Conservation (phyloP, 768 basidiomycete genomes). For the Hortiboletus flavorubellus region DNA sequence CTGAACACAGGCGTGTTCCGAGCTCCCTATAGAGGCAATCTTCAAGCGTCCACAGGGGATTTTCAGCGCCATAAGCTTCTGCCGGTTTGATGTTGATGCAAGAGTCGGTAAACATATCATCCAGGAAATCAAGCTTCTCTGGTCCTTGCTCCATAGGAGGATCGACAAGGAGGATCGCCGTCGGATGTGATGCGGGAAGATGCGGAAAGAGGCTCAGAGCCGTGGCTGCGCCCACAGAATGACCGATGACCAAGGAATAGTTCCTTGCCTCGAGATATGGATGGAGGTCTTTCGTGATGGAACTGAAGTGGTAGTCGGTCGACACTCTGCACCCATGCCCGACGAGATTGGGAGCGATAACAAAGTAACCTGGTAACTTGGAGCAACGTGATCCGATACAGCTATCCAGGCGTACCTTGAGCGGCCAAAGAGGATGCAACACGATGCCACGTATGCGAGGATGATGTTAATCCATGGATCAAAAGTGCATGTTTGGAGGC, state of each 20-base stretch:
- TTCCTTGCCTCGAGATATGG: slow-evolving; percentile 14
- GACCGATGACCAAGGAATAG: slow-evolving; percentile 18
- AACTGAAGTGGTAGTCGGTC: slow-evolving; percentile 8
- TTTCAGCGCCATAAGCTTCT: neutral
- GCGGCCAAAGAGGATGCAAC: slow-evolving; percentile 14
- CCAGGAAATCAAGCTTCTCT: neutral
- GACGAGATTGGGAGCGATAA: slow-evolving; percentile 22
- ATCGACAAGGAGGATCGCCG: slow-evolving; percentile 18
- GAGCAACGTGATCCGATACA: neutral
- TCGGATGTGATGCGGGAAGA: slow-evolving; percentile 8
- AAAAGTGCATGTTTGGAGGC: slow-evolving; percentile 21
- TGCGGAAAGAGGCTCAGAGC: slow-evolving; percentile 9
- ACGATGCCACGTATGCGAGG: slow-evolving; percentile 19
- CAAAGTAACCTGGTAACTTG: slow-evolving; percentile 16
- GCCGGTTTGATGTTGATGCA: neutral
- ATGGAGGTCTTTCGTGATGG: slow-evolving; percentile 16
- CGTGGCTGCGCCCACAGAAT: slow-evolving; percentile 13
- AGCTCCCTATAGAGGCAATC: slow-evolving; percentile 8
- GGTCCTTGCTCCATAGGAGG: slow-evolving; percentile 2
- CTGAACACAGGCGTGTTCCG: slow-evolving; percentile 10
- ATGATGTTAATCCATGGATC: slow-evolving; percentile 20
- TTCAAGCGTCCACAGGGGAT: slow-evolving; percentile 16
- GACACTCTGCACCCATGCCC: slow-evolving; percentile 16
- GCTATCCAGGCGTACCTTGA: slow-evolving; percentile 7
- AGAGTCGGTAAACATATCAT: neutral